Base-by-base conservation (phyloP, 768 basidiomycete genomes). In the Termitomyces sp. region DNA sequence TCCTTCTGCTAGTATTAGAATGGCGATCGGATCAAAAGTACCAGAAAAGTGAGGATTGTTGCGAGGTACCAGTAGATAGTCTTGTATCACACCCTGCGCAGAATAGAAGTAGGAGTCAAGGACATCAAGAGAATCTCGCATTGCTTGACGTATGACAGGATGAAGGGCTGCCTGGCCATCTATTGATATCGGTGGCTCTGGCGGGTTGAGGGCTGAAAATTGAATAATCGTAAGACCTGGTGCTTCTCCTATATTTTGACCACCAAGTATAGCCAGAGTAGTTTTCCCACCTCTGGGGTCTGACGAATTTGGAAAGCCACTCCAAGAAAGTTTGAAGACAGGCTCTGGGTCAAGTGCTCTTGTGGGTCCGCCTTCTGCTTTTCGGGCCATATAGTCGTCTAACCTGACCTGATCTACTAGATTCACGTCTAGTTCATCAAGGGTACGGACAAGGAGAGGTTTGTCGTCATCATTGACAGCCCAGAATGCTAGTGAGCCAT, bases 261-360 rank as follows among this genome's bases (percentile, higher is more conserved):
- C 94, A n/a, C 94, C 94, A 11, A 96, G 78, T 22, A 95, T 75
- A 1, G 88, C 78, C 4, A 96, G 73, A 1, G 84, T 76, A 0
- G 93, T 93, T 49, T 84, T 81, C n/a, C 86, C 89, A 44, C 89
- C 78, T 67, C 86, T 73, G 51, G 84, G 78, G 75, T 87, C 85
- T 4, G 78, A 66, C 2, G 84, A 83, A 66, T 87, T 85, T 0
- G 86, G 76, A 70, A 88, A 93, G 1, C 83, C 81, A 57, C 88
- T 89, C 94, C 93, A 97, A 0, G 88, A 76, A 6, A 95, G 75
- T 68, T 91, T 94, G 79, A 90, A 93, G 36, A 97, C 83, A 4
- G 94, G 91, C 66, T 95, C 93, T 63, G 86, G 61, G 22, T 72
- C 66, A 30, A 62, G 53, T 18, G 55, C 54, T 36, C 61, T 53